Base-by-base conservation (phyloP, 2,329 filamentous ascomycete genomes). In the Alternaria sp. region DNA sequence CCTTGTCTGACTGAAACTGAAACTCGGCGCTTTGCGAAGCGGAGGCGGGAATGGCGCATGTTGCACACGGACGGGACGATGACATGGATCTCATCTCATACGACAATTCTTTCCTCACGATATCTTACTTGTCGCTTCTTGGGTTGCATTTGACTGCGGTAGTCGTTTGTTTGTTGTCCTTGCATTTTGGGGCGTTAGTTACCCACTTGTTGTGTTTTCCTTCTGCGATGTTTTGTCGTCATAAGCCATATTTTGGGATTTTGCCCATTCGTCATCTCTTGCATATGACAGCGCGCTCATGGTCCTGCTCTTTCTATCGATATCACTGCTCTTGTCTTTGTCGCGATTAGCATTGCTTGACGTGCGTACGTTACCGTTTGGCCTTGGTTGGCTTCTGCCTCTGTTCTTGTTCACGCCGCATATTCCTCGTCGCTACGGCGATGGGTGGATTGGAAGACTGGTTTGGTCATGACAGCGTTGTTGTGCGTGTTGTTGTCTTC, bases 1-100 rank as follows among this genome's bases (percentile, higher is more conserved):
- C 56, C 63, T 63, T 54, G 56, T 65, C 56, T 30, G 51, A 43
- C 52, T 60, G 56, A 65, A 63, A 63, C 61, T 46, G 47, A 17
- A 50, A 50, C 19, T n/a, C 43, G 30, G 17, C 55, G 43, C 52
- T 28, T 46, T 43, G 36, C 36, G 36, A 40, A 40, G 32, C 36
- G 15, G 52, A 45, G 26, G 26, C 32, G 32, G 44, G 52, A 26
- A 63, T 30, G 52, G 54, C 25, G 28, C 55, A 46, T 62, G 44
- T 59, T 52, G 45, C 47, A 61, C 47, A 61, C 54, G 25, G 21
- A 26, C 55, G 23, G 36, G 36, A 40, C 36, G 36, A 30, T 13
- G 30, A 52, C 49, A 52, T 52, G 28, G 19, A 36, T 36, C 49
- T 17, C 5, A 40, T 25, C 12, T 23, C 15, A 40, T 40, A 30